Conservation (phyloP, 805 yeast species). For the Candida sphagnicola region DNA sequence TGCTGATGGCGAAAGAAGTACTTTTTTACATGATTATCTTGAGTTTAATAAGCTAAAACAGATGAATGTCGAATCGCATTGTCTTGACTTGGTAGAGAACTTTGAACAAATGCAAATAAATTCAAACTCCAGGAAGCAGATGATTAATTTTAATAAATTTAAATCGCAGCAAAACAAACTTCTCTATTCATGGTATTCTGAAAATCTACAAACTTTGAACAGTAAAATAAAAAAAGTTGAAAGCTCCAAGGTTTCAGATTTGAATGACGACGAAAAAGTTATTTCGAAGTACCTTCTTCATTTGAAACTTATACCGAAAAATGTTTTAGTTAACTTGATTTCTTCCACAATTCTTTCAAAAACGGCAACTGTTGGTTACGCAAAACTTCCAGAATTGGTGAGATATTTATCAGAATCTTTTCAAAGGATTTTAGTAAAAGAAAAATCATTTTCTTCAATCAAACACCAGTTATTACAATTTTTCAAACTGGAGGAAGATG, state of each 20-base stretch:
- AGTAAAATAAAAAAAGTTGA: conserved; percentile 8
- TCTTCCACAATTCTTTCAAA: conserved; percentile 16
- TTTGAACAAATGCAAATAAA: conserved; percentile 1
- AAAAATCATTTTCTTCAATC: conserved; percentile 7
- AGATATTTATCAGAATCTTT: conserved; percentile 10
- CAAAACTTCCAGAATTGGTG: conserved; percentile 15
- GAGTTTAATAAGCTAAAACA: conserved; percentile 22
- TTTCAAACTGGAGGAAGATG: conserved; percentile 14
- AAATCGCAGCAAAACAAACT: conserved; percentile 8
- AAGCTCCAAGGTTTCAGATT: not conserved
- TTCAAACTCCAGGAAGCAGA: conserved; percentile 1
- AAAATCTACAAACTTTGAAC: conserved; percentile 5
- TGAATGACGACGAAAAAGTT: conserved; percentile 7
- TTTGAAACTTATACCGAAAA: conserved; percentile 13
- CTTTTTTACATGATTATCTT: conserved; percentile 22
- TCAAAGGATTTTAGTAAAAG: conserved; percentile 8
- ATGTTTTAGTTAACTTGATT: conserved; percentile 13
- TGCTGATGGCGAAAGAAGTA: conserved; percentile 8
- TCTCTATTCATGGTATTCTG: conserved; percentile 12
- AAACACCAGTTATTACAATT: conserved; percentile 8
- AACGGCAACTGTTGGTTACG: conserved; percentile 15
- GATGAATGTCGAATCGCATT: conserved; percentile 21
- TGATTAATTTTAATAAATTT: conserved; percentile 3
- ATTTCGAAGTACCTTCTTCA: conserved; percentile 12
- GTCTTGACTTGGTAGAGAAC: conserved; percentile 14